Conservation (phyloP, 2,329 filamentous ascomycete species). For the Myriosclerotinia curreyana region DNA sequence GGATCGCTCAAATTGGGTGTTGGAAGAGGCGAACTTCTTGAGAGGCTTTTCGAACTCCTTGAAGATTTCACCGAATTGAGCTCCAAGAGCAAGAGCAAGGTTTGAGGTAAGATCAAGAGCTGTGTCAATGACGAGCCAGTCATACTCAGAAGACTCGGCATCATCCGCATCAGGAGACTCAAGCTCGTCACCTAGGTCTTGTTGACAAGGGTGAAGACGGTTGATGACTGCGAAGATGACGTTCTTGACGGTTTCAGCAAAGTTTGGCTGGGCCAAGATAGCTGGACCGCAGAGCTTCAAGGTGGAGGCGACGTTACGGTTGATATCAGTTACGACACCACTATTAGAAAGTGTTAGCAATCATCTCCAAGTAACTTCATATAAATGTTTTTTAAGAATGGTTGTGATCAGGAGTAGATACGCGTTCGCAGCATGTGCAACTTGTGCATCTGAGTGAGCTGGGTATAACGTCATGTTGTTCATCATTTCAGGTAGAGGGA, state of each 20-base stretch:
- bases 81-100: slow-evolving; percentile 76
- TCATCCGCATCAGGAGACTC: slow-evolving; percentile 68
- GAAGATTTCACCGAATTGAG: slow-evolving; percentile 82
- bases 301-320: slow-evolving; percentile 85
- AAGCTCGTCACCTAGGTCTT: slow-evolving; percentile 79
- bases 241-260: slow-evolving; percentile 73
- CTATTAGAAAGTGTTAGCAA: slow-evolving; percentile 18
- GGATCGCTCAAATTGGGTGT: slow-evolving; percentile 82
- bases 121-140: slow-evolving; percentile 95
- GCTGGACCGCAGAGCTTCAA: slow-evolving; percentile 89
- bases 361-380: slow-evolving; percentile 25
- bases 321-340: slow-evolving; percentile 79
- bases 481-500: slow-evolving; percentile 62
- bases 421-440: slow-evolving; percentile 88
- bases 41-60: slow-evolving; percentile 94
- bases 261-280: slow-evolving; percentile 69
- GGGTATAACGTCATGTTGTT: slow-evolving; percentile 87
- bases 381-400: slow-evolving; percentile 23
- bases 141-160: slow-evolving; percentile 83
- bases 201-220: slow-evolving; percentile 88
- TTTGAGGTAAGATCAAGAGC: slow-evolving; percentile 87
- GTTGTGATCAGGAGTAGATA: slow-evolving; percentile 44
- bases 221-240: slow-evolving; percentile 77
- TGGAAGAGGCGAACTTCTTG: slow-evolving; percentile 81
- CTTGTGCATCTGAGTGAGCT: slow-evolving; percentile 97